Base-by-base conservation (phyloP, 306 rosid genomes). In the Rubus parviflorus region DNA sequence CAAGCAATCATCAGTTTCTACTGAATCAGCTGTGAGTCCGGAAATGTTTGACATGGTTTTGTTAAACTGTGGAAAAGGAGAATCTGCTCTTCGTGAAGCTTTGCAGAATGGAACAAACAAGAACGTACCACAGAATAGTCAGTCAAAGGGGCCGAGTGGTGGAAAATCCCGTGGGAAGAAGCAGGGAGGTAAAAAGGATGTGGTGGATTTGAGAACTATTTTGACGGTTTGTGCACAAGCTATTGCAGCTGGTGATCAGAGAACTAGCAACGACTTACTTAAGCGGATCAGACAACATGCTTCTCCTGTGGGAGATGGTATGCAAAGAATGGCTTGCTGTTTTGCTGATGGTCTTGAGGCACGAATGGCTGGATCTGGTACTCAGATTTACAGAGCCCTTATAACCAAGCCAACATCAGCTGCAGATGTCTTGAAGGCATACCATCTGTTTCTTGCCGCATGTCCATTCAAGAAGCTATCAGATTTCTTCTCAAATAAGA, bases 281-380 rank as follows among this genome's bases (percentile, higher is more conserved):
- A 80, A 77, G 82, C 85, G 65, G 77, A 84, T 84, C 75, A 80
- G 85, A 54, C 80, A 62, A 7, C 84, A 73, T 77, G 72, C 87
- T 30, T 68, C 87, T 60, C 66, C 82, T 25, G 57, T 4, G 14
- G 87, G 78, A 11, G 80, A 84, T 64, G 82, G 85, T 16, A 81
- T 84, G 85, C 87, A 74, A 70, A 80, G 87, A 69, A 48, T 80
- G 64, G 85, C 87, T 20, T 76, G 78, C 47, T 74, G 71, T 74
- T 84, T 84, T 74, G 80, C 87, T n/a, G 70, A 77, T 63, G 87
- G 85, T 58, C 82, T 84, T 19, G 82, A 81, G 80, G 85, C 87
- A 37, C 87, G 85, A 25, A 68, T 68, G 68, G 85, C 85, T 61
- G 85, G 87, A 41, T 73, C 82, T 6, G 80, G 85, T 54, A 80